Evolutionary conservation across 1,284 basidiomycete genomes (phyloP), one percentile per base, ranked within the genome.

Genomic region (Tilletiaria anomala): DNA sequence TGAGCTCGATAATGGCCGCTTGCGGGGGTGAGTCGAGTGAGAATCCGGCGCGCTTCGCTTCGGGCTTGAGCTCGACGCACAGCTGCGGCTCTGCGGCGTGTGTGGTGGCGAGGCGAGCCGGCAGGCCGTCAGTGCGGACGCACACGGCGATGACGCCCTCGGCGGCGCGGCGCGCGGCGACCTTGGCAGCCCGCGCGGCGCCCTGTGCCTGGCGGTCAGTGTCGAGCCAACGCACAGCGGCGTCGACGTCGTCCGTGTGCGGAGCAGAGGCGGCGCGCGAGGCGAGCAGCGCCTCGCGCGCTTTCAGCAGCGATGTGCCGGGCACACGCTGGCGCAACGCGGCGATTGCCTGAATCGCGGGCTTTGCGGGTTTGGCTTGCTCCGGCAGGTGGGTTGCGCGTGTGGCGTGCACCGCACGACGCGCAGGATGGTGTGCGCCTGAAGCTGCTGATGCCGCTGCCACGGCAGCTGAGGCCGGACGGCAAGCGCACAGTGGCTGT

Each of bases 1-100:
- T 88, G 48, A 94, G 73, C 68, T 96, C 89, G 45, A 94, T 73
- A 73, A 94, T 83, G 11, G 80, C 78, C 5, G 82, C 86, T 19
- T 83, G 76, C 32, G 61, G 52, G 11, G 49, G 42, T 1, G 56
- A 48, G n/a, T n/a, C n/a, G n/a, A n/a, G n/a, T n/a, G n/a, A n/a
- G n/a, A n/a, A n/a, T n/a, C n/a, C n/a, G 3, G 50, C 44, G 14
- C n/a, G 36, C 6, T 15, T 20, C 10, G 14, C 18, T 6, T 22
- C 14, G 14, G 31, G 16, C 0, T 33, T 11, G 11, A 23, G 83
- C n/a, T n/a, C n/a, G n/a, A n/a, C 73, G 19, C 76, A 8, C 43
- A 41, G 8, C 21, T 22, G 37, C 37, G 17, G 17, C 48, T 32
- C 21, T 51, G 47, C 11, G 44, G 36, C 5, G 37, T 10, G 26